Base-by-base conservation (phyloP, 2,329 filamentous ascomycete genomes). In the Hypomyces rosellus region DNA sequence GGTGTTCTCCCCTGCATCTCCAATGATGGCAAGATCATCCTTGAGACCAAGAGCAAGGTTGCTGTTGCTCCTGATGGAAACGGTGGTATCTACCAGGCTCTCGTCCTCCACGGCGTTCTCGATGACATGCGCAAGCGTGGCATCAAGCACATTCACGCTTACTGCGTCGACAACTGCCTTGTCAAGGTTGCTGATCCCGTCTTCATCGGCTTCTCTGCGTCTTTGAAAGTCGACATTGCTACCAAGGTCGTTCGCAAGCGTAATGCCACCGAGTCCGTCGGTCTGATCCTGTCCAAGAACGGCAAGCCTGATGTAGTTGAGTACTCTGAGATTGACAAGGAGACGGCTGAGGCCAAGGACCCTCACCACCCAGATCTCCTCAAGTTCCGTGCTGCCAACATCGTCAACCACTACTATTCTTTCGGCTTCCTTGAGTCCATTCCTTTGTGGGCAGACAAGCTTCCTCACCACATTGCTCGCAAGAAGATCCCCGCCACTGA, bases 201-300 rank as follows among this genome's bases (percentile, higher is more conserved):
- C 60, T 97, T 99, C 74, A 85, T 97, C 61, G 93, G 93, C 60
- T 97, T 97, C 72, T 81, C 90, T 4, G 90, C 92, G 39, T 81
- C 85, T 46, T 88, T 92, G 69, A 74, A 89, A 54, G 92, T 96
- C 60, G 90, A 96, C 72, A 95, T 99, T 63, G 92, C 92, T 33
- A 99, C 93, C 60, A 99, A 99, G 78, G 93, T 96, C n/a, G 93
- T 99, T 54, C 89, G 93, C 61, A 99, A 99, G 82, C 90, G 93
- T 62, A 88, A 92, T 66, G 92, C 93, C 48, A 95, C 89, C 64
- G 93, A 99, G 75, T 90, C 90, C 1, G 93, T 99, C 36, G 93
- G 93, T 42, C 78, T 99, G 55, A 97, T 99, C 63, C 74, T 99
- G 51, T 84, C 87, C 64, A 96, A 95, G 81, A 95, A 97, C 69